phyloP scores from a whole-genome alignment of 306 rosid species.

The Prunus mume region DNA sequence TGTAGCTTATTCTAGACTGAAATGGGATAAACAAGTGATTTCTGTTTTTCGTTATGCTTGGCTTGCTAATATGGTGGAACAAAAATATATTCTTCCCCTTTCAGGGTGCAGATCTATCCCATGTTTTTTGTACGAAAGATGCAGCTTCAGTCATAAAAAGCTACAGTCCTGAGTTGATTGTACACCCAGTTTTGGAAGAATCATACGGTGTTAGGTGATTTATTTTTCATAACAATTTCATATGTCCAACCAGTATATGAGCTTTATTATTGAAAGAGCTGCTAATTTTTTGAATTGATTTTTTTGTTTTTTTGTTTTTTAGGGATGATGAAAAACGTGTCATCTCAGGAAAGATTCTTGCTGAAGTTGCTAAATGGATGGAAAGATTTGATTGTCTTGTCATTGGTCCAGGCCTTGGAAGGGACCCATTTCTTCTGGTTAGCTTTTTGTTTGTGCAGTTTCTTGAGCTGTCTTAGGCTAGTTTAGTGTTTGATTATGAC shows the following conservation, averaged over 20 bases:
- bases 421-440: slow-evolving; percentile 88
- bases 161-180: slow-evolving; percentile 90
- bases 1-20: slow-evolving; percentile 1
- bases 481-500: slow-evolving; percentile 12
- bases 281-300: slow-evolving; percentile 14
- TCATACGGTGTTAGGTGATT: slow-evolving; percentile 68
- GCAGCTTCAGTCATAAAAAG: slow-evolving; percentile 86
- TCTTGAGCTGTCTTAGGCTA: slow-evolving; percentile 6
- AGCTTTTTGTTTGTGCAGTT: slow-evolving; percentile 23
- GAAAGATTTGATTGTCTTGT: slow-evolving; percentile 90
- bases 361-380: slow-evolving; percentile 80
- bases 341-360: slow-evolving; percentile 55
- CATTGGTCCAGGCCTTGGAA: slow-evolving; percentile 96
- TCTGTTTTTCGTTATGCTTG: slow-evolving; percentile 5
- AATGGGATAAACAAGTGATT: neutral
- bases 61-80: slow-evolving; percentile 12
- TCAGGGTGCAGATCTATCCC: slow-evolving; percentile 94
- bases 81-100: slow-evolving; percentile 10
- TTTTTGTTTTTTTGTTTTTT: slow-evolving; percentile 23
- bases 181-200: slow-evolving; percentile 86
- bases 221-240: slow-evolving; percentile 5
- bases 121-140: slow-evolving; percentile 91
- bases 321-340: slow-evolving; percentile 68
- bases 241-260: neutral
- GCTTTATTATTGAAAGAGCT: slow-evolving; percentile 5